Base-by-base conservation (phyloP, 2,329 filamentous ascomycete species). In the Teratosphaeria epicoccoides region DNA sequence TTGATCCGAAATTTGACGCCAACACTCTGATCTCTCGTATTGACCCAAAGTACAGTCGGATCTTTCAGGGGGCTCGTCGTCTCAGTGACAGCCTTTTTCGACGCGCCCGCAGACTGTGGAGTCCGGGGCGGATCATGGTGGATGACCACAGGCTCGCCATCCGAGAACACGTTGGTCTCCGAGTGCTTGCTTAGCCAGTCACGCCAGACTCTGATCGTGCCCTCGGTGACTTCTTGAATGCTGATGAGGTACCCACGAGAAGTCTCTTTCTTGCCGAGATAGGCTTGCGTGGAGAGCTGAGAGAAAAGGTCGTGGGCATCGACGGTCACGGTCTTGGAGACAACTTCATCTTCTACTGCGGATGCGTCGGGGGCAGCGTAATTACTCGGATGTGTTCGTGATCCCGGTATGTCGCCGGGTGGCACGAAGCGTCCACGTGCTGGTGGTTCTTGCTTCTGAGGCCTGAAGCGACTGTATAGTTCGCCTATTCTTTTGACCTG, bases 231-330 rank as follows among this genome's bases (percentile, higher is more conserved):
- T 43, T 80, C 82, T 49, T 84, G 76, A 55, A 82, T 80, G 61
- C 77, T 82, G 49, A 80, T 70, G 57, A 88, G 83, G 0, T 86
- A 65, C 3, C 81, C 82, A 22, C 73, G 75, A 24, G 74, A 75
- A 1, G 81, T 77, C 1, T 82, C 80, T 25, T 81, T 72, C 63
- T 83, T 83, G 54, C 88, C 82, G 33, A 94, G 68, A 61, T 83
- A 87, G 6, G 79, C 79, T 23, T 80, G 73, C 4, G 81, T 78
- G 63, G 84, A 85, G 10, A 93, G 75, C 68, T 93, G 87, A 1
- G 83, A 82, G 64, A 91, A 90, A 17, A 82, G 70, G 67, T 89
- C 86, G 55, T 81, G 77, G 1, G 77, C 77, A 57, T 90, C 87
- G 1, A 93, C 71, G 45, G 74, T 73, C 43, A 91, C 65, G 7